Evolutionary conservation across 148 eudicot species (phyloP).

Genomic region (Rheum nobile): DNA sequence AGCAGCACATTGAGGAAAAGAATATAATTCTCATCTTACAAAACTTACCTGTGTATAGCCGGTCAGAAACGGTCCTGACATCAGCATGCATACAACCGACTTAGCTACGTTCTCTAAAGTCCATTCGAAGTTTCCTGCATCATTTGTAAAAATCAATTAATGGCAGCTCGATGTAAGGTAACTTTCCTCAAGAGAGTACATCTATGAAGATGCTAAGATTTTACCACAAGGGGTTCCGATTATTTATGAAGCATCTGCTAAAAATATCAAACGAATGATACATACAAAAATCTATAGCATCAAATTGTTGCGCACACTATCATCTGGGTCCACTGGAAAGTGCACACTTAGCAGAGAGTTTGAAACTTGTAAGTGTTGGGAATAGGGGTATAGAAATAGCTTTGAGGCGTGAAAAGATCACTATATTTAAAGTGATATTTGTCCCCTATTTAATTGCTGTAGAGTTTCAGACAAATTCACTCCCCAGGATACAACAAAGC

Average conservation of each 20-base stretch:
- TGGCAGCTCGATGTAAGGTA: slow-evolving; percentile 1
- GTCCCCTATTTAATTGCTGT: no score
- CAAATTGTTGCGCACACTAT: background rate
- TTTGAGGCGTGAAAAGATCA: no score
- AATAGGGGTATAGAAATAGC: no score
- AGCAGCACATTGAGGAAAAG: background rate
- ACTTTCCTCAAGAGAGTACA: background rate
- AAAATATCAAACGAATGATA: background rate
- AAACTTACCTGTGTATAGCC: slow-evolving; percentile 82
- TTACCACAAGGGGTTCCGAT: background rate
- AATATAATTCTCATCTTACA: background rate
- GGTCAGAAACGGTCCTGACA: slow-evolving; percentile 93
- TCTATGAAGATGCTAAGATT: background rate
- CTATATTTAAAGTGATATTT: no score
- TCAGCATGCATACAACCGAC: slow-evolving; percentile 81
- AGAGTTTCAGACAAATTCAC: no score
- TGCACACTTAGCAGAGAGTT: background rate
- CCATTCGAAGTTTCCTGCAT: slow-evolving; percentile 91
- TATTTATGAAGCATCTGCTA: background rate
- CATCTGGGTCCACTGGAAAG: background rate
- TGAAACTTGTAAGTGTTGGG: no score
- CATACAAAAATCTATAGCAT: background rate
- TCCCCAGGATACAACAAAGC: no score
- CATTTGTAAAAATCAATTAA: slow-evolving; percentile 3
- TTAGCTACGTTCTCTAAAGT: slow-evolving; percentile 78